These are phyloP conservation scores for Pseudogymnoascus pannorum DNA, from an alignment of 2,329 filamentous ascomycete genomes.

Conservation along the genomic window DNA sequence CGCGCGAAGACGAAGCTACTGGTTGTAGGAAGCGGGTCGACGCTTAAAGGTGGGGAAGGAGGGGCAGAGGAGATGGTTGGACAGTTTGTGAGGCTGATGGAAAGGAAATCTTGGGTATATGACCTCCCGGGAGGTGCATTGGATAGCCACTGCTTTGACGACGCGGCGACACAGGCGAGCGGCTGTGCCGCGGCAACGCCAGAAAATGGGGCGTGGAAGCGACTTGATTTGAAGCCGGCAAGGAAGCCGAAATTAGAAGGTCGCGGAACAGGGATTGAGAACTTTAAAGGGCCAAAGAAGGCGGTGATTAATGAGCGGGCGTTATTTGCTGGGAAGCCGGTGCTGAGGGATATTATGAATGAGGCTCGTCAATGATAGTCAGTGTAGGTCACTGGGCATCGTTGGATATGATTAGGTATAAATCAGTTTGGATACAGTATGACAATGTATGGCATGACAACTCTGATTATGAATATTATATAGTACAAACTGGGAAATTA, in stretches of 20 bases:
- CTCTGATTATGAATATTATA: not conserved
- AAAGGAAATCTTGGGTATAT: conserved; percentile 70
- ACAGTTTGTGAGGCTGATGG: conserved; percentile 70
- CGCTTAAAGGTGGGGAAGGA: conserved; percentile 57
- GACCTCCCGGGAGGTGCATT: conserved; percentile 59
- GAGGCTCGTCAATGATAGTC: conserved; percentile 38
- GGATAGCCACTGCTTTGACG: conserved; percentile 60
- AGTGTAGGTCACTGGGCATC: not conserved
- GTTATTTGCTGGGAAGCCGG: conserved; percentile 57
- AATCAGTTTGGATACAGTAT: conserved; percentile 2
- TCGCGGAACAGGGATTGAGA: conserved; percentile 11
- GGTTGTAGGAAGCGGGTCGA: conserved; percentile 74
- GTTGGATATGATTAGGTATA: conserved; percentile 5
- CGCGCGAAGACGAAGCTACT: conserved; percentile 87
- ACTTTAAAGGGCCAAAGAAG: conserved; percentile 37
- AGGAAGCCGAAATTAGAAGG: conserved; percentile 15
- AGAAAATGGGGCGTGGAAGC: conserved; percentile 15
- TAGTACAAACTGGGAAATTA: not conserved
- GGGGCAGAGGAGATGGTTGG: conserved; percentile 65
- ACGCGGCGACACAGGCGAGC: conserved; percentile 40
- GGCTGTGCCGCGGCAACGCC: conserved; percentile 14
- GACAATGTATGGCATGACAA: conserved; percentile 2
- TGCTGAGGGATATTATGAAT: conserved; percentile 73
- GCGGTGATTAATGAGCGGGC: conserved; percentile 53
- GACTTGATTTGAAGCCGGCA: conserved; percentile 16